These are phyloP conservation scores for Potentilla sterilis DNA, from an alignment of 306 rosid species.

Conservation along the genomic window DNA sequence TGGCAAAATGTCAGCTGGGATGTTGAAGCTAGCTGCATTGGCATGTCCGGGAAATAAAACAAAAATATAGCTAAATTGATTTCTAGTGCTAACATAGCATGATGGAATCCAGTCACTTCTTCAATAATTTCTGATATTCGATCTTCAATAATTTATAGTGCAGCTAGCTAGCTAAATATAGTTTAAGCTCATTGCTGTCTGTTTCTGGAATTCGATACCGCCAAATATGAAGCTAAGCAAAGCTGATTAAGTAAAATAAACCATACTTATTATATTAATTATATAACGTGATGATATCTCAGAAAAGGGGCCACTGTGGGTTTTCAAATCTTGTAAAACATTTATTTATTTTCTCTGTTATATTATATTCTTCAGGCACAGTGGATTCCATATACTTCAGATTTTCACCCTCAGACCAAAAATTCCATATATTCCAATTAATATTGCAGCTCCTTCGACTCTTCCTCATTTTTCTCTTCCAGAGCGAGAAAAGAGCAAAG, in stretches of 20 bases:
- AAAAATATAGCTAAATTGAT: neutral
- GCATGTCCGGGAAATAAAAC: neutral
- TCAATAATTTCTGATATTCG: constrained; percentile 10
- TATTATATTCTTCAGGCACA: neutral
- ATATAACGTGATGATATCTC: neutral
- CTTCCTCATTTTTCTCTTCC: neutral
- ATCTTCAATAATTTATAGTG: constrained; percentile 3
- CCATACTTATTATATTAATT: neutral
- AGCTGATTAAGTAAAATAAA: neutral
- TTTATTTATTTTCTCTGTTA: neutral
- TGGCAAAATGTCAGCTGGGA: neutral
- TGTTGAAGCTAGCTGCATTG: neutral
- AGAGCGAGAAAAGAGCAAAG: neutral
- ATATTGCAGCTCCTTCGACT: neutral
- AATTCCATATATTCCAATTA: neutral
- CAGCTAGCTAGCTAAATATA: neutral
- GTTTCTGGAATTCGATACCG: neutral
- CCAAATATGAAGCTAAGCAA: neutral
- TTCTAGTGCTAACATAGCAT: constrained; percentile 3
- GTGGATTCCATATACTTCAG: neutral
- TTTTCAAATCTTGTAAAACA: neutral
- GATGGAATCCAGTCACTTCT: constrained; percentile 1
- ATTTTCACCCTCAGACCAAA: neutral
- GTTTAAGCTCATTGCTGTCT: neutral
- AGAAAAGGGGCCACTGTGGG: neutral